Evolutionary conservation across 1,284 basidiomycete genomes (phyloP).

Genomic region (Tilletiopsis washingtonensis): DNA sequence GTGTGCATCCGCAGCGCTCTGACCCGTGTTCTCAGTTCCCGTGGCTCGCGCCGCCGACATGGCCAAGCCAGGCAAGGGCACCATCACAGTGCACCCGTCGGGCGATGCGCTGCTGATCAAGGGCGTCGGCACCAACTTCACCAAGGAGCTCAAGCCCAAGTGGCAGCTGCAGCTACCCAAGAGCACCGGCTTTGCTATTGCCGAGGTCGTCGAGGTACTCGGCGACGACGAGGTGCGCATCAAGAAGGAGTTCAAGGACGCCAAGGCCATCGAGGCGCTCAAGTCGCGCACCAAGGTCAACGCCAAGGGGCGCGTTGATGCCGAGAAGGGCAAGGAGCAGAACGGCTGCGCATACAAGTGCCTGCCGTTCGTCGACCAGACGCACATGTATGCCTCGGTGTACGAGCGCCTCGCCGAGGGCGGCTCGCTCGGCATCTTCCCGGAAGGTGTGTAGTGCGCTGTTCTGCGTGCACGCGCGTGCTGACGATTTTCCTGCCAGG

Average conservation of each 20-base stretch:
- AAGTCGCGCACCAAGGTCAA: slow-evolving; percentile 6
- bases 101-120: slow-evolving; percentile 58
- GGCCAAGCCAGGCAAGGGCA: slow-evolving; percentile 70
- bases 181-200: slow-evolving; percentile 65
- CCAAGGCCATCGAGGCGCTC: slow-evolving; percentile 41
- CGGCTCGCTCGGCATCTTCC: slow-evolving; percentile 58
- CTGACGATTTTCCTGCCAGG: slow-evolving; percentile 1
- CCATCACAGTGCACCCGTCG: slow-evolving; percentile 60
- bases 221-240: slow-evolving; percentile 72
- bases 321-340: slow-evolving; percentile 6
- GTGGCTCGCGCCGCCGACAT: slow-evolving; percentile 86
- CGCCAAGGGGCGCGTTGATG: slow-evolving; percentile 9
- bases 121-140: slow-evolving; percentile 74
- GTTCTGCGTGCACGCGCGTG: neutral
- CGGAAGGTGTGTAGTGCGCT: slow-evolving; percentile 32
- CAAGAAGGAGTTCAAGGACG: slow-evolving; percentile 69
- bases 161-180: slow-evolving; percentile 87
- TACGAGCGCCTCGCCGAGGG: slow-evolving; percentile 80
- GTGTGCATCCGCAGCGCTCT: too few species aligned
- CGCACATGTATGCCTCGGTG: slow-evolving; percentile 88
- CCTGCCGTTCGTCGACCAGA: slow-evolving; percentile 64
- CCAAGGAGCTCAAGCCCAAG: slow-evolving; percentile 63
- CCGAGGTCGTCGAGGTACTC: slow-evolving; percentile 78
- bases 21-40: slow-evolving; percentile 52
- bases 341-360: slow-evolving; percentile 36